phyloP scores from a whole-genome alignment of 2,329 filamentous ascomycete species.

The Aspergillus cejpii region DNA sequence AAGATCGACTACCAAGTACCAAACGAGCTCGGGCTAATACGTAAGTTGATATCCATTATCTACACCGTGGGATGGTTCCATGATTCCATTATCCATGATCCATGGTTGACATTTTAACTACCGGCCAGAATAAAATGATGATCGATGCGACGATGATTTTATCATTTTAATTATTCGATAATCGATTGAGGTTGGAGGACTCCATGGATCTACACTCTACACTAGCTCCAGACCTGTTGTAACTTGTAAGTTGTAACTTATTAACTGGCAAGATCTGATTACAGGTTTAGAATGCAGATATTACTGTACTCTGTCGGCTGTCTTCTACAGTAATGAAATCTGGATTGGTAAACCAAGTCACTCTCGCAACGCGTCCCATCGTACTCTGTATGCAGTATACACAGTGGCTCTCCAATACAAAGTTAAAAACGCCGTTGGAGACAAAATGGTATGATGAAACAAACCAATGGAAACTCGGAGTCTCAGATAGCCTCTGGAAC shows the following conservation, averaged over 20 bases:
- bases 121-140: conserved; percentile 3
- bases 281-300: too few relatives aligned
- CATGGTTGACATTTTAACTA: background rate
- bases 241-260: too few relatives aligned
- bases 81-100: too few relatives aligned
- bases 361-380: too few relatives aligned
- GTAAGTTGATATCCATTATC: background rate
- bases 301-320: too few relatives aligned
- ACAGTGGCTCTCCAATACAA: background rate
- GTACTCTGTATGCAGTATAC: background rate
- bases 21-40: conserved; percentile 4
- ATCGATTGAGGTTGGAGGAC: conserved; percentile 14
- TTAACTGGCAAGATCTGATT: too few relatives aligned
- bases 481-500: background rate
- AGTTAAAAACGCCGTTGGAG: background rate
- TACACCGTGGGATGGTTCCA: conserved; percentile 1
- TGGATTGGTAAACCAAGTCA: too few relatives aligned
- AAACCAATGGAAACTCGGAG: conserved; percentile 8
- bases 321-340: too few relatives aligned
- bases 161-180: too few relatives aligned
- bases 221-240: conserved; percentile 19
- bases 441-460: background rate
- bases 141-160: too few relatives aligned
- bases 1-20: conserved; percentile 13
- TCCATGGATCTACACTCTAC: conserved; percentile 26